Base-by-base conservation (phyloP, 2,329 filamentous ascomycete genomes). In the Hymenoscyphus fructigenus region DNA sequence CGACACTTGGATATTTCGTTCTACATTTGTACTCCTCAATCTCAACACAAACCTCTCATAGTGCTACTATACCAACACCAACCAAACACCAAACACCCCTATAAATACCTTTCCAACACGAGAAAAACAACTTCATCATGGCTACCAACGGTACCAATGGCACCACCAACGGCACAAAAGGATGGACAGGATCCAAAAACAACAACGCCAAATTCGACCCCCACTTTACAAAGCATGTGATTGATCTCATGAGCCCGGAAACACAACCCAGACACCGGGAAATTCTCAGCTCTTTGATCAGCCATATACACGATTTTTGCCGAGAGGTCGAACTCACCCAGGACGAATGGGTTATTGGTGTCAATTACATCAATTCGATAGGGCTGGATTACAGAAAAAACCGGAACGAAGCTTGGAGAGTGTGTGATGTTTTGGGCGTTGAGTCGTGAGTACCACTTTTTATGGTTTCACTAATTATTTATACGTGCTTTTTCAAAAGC, bases 221-320 rank as follows among this genome's bases (percentile, higher is more conserved):
- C 71, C 85, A 84, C 79, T 93, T 93, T 81, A 94, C 91, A 61
- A 79, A 87, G 71, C 84, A 87, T 76, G 89, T 92, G 78, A 82
- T 93, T 75, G 84, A 91, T 69, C 83, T 87, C 71, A 92, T 92
- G 82, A 87, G 89, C 61, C 87, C 89, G 72, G 87, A 90, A 72
- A 86, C 87, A 14, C 80, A 83, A 61, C 85, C 89, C 65, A 83
- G 91, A 66, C 84, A 87, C 72, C 84, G 88, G 65, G 80, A 85
- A 69, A 81, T 93, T 72, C 80, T 93, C 73, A 77, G 81, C 66
- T 81, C 84, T 32, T 78, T 92, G 71, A 88, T 92, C 77, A 82
- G 79, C 59, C 90, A 93, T 79, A 82, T 93, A 65, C 91, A 93
- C 80, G 89, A 92, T 78, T 93, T 93, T 76, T 85, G 87, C 64